Evolutionary conservation across 2,329 filamentous ascomycete species (phyloP).

Genomic region (Penicillium brevicompactum): DNA sequence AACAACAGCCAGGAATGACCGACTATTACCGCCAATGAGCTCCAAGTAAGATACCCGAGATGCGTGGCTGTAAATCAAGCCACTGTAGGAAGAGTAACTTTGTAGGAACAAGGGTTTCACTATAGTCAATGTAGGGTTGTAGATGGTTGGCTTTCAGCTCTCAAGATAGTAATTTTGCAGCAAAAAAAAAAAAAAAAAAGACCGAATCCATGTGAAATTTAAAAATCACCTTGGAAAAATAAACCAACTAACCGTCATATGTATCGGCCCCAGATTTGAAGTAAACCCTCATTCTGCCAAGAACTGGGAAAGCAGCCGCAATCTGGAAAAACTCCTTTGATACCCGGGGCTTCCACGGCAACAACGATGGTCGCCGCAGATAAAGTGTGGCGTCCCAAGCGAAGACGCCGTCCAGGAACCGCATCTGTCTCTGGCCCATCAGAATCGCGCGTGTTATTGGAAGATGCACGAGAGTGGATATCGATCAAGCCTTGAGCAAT

Average conservation of each 20-base stretch:
- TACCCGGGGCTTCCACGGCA: neutral
- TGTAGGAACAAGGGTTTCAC: constrained; percentile 32
- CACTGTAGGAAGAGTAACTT: constrained; percentile 29
- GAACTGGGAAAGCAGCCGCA: constrained; percentile 25
- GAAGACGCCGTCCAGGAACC: neutral
- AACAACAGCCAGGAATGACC: constrained; percentile 23
- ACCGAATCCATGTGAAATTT: neutral
- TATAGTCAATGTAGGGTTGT: constrained; percentile 32
- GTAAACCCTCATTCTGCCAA: constrained; percentile 26
- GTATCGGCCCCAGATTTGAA: constrained; percentile 29
- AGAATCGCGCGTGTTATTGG: neutral
- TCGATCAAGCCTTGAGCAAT: neutral
- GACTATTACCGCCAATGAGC: constrained; percentile 20
- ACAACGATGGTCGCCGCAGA: neutral
- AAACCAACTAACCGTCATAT: constrained; percentile 23
- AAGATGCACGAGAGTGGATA: neutral
- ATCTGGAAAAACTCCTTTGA: neutral
- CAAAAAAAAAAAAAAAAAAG: no score
- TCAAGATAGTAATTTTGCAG: neutral
- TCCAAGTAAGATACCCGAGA: constrained; percentile 25
- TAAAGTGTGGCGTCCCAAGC: neutral
- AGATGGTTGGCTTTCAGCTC: constrained; percentile 16
- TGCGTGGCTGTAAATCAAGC: constrained; percentile 27
- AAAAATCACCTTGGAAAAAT: constrained; percentile 22
- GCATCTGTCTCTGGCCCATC: neutral